Evolutionary conservation across 805 yeast genomes (phyloP), one percentile per base, ranked within the genome.

Genomic region (Nakazawaea wyomingensis): DNA sequence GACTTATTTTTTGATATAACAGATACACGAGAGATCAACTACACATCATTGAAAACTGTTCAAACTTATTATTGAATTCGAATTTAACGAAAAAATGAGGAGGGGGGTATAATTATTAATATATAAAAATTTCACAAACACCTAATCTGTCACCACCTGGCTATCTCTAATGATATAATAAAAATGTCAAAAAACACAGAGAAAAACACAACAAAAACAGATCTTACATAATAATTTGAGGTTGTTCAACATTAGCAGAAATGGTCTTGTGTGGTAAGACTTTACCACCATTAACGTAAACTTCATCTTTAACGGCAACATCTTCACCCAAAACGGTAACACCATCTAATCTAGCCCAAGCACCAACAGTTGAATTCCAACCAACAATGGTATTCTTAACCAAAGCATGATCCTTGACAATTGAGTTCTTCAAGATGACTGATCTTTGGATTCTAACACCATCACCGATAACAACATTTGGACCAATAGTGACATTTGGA

Each of bases 291-390:
- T 93, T 93, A 60, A 93, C 95, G 78, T 93, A 93, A 66, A 93
- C 79, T 77, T 91, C 99, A 66, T 93, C 97, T 76, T 91, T 88
- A 65, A 93, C 88, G 66, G 90, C 95, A 54, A 93, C 99, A 56
- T 93, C 99, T 68, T 93, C 99, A 74, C 99, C 99, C 61, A 93
- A 80, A 48, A 93, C 99, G 50, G 97, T 86, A 59, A 82, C 86
- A 74, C 96, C 96, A 72, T 93, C 98, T 52, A 93, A 80, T 78
- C 99, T 88, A 53, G 97, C 96, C 99, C 99, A 93, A 71, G 80
- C 82, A 68, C 99, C 99, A 60, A 93, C 91, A 58, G 87, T 86
- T 51, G 96, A 90, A 78, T 89, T 83, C 99, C 99, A 93, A 60
- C 99, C 99, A 54, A 93, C 96, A 68, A 93, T 93, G 60, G 99